These are phyloP conservation scores for Hysterium pulicare DNA, from an alignment of 2,329 filamentous ascomycete species.

Conservation along the genomic window DNA sequence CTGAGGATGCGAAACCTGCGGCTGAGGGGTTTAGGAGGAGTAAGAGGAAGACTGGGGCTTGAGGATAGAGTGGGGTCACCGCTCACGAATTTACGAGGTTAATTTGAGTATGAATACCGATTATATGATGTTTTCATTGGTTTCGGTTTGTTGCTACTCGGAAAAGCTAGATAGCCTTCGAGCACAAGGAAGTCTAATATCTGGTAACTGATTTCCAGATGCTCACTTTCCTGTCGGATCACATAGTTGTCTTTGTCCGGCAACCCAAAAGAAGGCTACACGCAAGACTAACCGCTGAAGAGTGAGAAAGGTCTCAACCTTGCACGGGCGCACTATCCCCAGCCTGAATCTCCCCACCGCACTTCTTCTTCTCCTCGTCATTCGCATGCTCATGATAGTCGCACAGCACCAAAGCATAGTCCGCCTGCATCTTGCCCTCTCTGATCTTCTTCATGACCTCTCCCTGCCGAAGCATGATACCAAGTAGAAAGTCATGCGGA, in stretches of 20 bases:
- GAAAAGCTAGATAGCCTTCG: slow-evolving; percentile 14
- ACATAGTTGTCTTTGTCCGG: not conserved
- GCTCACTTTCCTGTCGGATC: too few species aligned
- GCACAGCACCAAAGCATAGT: not conserved
- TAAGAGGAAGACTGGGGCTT: too few species aligned
- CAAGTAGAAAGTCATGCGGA: not conserved
- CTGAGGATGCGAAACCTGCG: slow-evolving; percentile 8
- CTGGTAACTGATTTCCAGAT: too few species aligned
- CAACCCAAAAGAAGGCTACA: too few species aligned
- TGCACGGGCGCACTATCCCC: too few species aligned
- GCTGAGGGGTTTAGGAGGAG: too few species aligned
- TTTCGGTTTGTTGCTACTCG: slow-evolving; percentile 22
- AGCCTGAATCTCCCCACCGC: not conserved
- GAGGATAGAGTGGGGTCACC: too few species aligned
- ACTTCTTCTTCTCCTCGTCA: not conserved
- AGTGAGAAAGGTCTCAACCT: too few species aligned
- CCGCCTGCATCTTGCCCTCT: not conserved
- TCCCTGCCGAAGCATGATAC: not conserved
- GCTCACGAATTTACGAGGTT: too few species aligned
- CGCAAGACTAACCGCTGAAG: not conserved
- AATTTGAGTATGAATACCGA: too few species aligned
- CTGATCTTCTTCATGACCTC: not conserved
- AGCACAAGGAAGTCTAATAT: slow-evolving; percentile 16
- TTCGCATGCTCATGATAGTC: slow-evolving; percentile 3
- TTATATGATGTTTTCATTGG: too few species aligned